Evolutionary conservation across 1,284 basidiomycete genomes (phyloP).

Genomic region (Cutaneotrichosporon arboriforme): DNA sequence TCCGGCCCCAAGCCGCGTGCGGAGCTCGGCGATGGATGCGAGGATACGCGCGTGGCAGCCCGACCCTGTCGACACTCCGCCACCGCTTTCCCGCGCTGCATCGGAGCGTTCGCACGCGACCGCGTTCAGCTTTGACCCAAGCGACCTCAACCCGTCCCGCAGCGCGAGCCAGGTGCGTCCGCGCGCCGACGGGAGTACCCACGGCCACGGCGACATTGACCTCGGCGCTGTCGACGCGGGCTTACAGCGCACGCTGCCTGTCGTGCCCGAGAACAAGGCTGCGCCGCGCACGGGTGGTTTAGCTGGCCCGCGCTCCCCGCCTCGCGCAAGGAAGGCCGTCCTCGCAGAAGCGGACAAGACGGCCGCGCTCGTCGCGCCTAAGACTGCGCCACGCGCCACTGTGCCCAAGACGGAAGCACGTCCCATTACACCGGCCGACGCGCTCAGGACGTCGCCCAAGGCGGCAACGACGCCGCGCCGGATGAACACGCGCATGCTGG

Average conservation of each 20-base stretch:
- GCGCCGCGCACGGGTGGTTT: too few species aligned
- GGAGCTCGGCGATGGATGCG: conserved; percentile 14
- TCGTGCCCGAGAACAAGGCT: too few species aligned
- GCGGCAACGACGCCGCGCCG: background rate
- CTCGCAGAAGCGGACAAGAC: too few species aligned
- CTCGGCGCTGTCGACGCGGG: background rate
- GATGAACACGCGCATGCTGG: conserved; percentile 4
- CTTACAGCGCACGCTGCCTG: background rate
- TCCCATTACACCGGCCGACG: too few species aligned
- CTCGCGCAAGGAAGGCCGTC: too few species aligned
- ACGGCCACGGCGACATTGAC: background rate
- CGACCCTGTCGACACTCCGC: conserved; percentile 7
- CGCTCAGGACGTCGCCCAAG: background rate
- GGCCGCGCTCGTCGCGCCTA: too few species aligned
- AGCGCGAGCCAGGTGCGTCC: conserved; percentile 39
- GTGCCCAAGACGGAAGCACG: too few species aligned
- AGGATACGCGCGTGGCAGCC: conserved; percentile 36
- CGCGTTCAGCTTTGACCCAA: conserved; percentile 34
- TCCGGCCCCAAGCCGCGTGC: background rate
- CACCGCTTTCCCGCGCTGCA: conserved; percentile 1
- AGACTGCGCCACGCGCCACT: too few species aligned
- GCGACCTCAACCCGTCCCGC: conserved; percentile 44
- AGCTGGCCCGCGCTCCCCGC: too few species aligned
- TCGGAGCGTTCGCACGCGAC: conserved; percentile 9
- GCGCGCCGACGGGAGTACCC: background rate